Evolutionary conservation across 2,329 filamentous ascomycete genomes (phyloP), one percentile per base, ranked within the genome.

Genomic region (Claviceps sp.): DNA sequence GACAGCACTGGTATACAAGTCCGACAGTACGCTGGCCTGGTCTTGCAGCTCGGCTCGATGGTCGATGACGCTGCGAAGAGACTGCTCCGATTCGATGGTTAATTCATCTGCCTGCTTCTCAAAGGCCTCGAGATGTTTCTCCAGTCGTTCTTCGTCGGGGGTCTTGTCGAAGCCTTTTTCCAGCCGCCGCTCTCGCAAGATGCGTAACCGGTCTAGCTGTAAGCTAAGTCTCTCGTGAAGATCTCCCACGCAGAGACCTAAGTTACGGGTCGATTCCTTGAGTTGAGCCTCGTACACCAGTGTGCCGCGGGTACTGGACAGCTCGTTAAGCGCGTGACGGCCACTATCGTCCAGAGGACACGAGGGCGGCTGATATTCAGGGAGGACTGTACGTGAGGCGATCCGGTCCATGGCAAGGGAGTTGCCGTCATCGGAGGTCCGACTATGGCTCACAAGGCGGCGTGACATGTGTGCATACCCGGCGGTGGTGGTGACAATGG

Each of bases 51-150:
- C 72, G 43, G 68, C 70, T 51, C 67, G 69, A 49, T 67, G 61
- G 57, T 82, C 78, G 30, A 81, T 72, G 11, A 74, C 62, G 38
- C 67, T 60, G 13, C 78, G 71, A 34, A 77, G 62, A 0, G 72
- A 68, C 20, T 62, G 59, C 58, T 81, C 78, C 6, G 72, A 70
- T 4, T 67, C 63, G 8, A 63, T 59, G 1, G 75, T 77, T 30
- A 78, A 54, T 2, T 58, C 55, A 2, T 70, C 65, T 3, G 76
- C 71, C 11, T 68, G 59, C 0, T 56, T 56, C 22, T 72, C 66
- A 3, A 79, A 62, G 2, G 61, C 56, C n/a, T 58, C 58, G 7
- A 73, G 55, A 37, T 73, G 68, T 13, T 61, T 59, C 56, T 73
- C 70, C 1, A 73, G 60, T 1, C 63, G 60, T 37, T 64, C 57